Conservation (phyloP, 2,329 filamentous ascomycete species). For the Xylariaceae sp. region DNA sequence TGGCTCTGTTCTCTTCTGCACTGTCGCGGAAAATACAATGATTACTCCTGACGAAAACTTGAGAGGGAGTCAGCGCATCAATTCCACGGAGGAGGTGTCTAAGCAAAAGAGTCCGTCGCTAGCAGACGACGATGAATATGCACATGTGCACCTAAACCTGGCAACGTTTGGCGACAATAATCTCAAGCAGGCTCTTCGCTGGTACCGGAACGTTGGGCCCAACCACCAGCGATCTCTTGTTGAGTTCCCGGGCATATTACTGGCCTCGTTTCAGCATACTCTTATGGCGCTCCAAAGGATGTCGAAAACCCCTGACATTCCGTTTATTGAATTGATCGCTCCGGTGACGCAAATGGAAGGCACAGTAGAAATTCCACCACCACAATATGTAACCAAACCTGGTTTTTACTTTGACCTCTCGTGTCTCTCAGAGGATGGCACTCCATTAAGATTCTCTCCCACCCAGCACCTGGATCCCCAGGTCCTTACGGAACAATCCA, state of each 20-base stretch:
- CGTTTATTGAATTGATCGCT: conserved; percentile 47
- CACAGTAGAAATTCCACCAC: conserved; percentile 38
- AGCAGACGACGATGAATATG: conserved; percentile 29
- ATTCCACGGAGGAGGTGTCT: neutral
- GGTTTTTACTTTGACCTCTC: conserved; percentile 49
- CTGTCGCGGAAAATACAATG: conserved; percentile 35
- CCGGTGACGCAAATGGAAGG: conserved; percentile 25
- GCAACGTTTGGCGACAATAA: conserved; percentile 23
- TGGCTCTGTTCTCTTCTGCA: conserved; percentile 40
- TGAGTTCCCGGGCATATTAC: conserved; percentile 58
- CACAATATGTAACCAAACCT: conserved; percentile 46
- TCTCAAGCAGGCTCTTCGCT: conserved; percentile 29
- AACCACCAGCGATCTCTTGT: conserved; percentile 39
- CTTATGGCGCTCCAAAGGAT: conserved; percentile 54
- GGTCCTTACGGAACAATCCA: conserved; percentile 35
- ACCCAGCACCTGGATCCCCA: conserved; percentile 18
- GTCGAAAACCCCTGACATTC: conserved; percentile 40
- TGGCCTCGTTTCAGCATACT: conserved; percentile 55
- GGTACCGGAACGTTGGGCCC: conserved; percentile 27
- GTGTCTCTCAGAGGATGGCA: conserved; percentile 29
- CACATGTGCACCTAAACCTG: conserved; percentile 35
- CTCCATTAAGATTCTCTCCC: conserved; percentile 24
- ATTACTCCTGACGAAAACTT: conserved; percentile 18
- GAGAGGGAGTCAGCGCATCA: neutral
- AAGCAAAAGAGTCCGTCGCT: conserved; percentile 26